A percentile compares a stretch with the other conserved stretches of the same genome.
Conservation (phyloP, 768 basidiomycete species). For the Pleurotus tuber-regium region DNA sequence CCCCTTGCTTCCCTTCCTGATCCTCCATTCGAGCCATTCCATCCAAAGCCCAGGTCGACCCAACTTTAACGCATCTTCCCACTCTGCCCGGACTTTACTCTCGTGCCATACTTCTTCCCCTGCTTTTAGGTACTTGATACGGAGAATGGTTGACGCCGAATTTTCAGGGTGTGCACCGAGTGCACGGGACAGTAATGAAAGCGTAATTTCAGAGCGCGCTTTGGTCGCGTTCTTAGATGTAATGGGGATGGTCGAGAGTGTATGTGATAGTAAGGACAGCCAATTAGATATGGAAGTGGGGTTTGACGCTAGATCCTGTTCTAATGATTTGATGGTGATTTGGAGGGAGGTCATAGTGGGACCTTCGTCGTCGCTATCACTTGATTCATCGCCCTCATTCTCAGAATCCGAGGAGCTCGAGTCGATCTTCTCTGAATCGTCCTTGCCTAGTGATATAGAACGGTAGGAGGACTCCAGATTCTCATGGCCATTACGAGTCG, state of each 20-base stretch:
- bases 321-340: constrained; percentile 54
- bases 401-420: constrained; percentile 30
- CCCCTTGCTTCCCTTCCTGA: constrained; percentile 44
- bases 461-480: constrained; percentile 44
- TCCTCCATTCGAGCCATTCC: constrained; percentile 79
- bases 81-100: constrained; percentile 54
- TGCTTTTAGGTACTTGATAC: constrained; percentile 64
- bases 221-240: constrained; percentile 66
- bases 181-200: constrained; percentile 67
- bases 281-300: constrained; percentile 58
- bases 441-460: constrained; percentile 36
- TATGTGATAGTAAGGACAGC: constrained; percentile 62
- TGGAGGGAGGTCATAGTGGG: constrained; percentile 53
- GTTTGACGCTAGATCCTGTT: constrained; percentile 47
- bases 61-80: constrained; percentile 62
- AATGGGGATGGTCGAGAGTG: constrained; percentile 58
- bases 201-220: constrained; percentile 67
- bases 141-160: constrained; percentile 43
- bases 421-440: constrained; percentile 22
- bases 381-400: constrained; percentile 22
- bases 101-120: constrained; percentile 73
- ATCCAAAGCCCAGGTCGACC: constrained; percentile 64
- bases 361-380: constrained; percentile 19
- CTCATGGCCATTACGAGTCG: constrained; percentile 34
- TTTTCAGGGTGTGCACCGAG: constrained; percentile 54